These are phyloP conservation scores for Candida coleopterorum DNA, from an alignment of 805 yeast genomes.

Conservation along the genomic window DNA sequence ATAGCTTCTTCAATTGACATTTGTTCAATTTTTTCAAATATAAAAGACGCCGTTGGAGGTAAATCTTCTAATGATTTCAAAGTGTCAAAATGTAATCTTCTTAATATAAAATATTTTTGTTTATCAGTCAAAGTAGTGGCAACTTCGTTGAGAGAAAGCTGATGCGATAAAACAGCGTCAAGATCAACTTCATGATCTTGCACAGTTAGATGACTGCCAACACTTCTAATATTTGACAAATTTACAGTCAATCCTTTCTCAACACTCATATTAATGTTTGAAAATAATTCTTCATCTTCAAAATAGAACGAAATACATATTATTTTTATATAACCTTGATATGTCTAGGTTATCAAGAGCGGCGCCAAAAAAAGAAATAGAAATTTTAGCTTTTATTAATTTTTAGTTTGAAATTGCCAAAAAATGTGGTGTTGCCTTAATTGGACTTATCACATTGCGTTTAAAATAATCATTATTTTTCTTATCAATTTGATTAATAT, in stretches of 20 bases:
- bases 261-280: not conserved
- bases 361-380: not conserved
- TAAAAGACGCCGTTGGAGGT: slow-evolving; percentile 24
- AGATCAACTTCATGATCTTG: slow-evolving; percentile 14
- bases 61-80: slow-evolving; percentile 26
- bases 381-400: no score
- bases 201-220: slow-evolving; percentile 9
- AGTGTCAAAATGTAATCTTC: slow-evolving; percentile 20
- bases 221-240: slow-evolving; percentile 6
- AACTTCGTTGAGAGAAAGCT: slow-evolving; percentile 12
- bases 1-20: slow-evolving; percentile 19
- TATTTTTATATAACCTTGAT: no score
- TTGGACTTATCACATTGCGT: no score
- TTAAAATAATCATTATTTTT: no score
- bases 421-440: no score
- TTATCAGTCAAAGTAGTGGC: slow-evolving; percentile 16
- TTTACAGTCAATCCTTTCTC: slow-evolving; percentile 1
- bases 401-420: no score
- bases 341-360: not conserved
- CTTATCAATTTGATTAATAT: no score
- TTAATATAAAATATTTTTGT: slow-evolving; percentile 25
- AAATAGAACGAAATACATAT: no score
- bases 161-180: slow-evolving; percentile 19
- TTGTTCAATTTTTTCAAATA: slow-evolving; percentile 26
- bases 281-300: no score